Conservation (phyloP, 345 rosid species). For the Eucalyptus sideroxylon region DNA sequence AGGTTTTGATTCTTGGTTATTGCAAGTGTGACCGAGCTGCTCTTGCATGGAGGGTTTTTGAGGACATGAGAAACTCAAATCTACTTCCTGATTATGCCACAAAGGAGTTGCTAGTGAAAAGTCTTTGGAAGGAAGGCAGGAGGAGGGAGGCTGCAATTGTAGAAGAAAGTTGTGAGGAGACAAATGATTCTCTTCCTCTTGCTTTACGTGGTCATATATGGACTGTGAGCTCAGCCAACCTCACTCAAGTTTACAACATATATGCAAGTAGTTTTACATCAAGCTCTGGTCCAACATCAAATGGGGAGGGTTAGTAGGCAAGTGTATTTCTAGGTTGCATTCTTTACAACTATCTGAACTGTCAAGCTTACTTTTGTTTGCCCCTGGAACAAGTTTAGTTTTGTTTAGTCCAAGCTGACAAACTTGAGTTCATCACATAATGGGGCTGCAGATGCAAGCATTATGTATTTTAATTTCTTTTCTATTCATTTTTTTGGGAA, state of each 20-base stretch:
- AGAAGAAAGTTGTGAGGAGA: conserved; percentile 41
- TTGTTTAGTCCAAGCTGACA: neutral
- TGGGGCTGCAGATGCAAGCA: neutral
- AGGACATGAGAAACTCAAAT: conserved; percentile 57
- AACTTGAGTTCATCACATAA: neutral
- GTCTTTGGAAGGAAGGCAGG: conserved; percentile 92
- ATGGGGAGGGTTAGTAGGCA: neutral
- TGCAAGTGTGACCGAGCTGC: conserved; percentile 72
- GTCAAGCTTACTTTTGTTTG: neutral
- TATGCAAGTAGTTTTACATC: conserved; percentile 37
- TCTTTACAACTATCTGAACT: neutral
- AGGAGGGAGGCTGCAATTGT: conserved; percentile 76
- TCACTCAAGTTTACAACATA: conserved; percentile 35
- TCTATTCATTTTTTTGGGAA: neutral
- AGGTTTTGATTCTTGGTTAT: conserved; percentile 66
- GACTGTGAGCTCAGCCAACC: conserved; percentile 66
- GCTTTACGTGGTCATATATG: conserved; percentile 57
- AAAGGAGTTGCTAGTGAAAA: conserved; percentile 68
- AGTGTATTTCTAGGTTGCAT: neutral
- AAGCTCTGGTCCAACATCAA: neutral
- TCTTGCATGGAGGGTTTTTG: conserved; percentile 68
- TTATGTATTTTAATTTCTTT: neutral
- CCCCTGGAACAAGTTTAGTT: neutral
- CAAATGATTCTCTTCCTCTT: conserved; percentile 32
- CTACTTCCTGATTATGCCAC: conserved; percentile 54